Base-by-base conservation (phyloP, 257 asterid genomes). In the Fraxinus quadrangulata region DNA sequence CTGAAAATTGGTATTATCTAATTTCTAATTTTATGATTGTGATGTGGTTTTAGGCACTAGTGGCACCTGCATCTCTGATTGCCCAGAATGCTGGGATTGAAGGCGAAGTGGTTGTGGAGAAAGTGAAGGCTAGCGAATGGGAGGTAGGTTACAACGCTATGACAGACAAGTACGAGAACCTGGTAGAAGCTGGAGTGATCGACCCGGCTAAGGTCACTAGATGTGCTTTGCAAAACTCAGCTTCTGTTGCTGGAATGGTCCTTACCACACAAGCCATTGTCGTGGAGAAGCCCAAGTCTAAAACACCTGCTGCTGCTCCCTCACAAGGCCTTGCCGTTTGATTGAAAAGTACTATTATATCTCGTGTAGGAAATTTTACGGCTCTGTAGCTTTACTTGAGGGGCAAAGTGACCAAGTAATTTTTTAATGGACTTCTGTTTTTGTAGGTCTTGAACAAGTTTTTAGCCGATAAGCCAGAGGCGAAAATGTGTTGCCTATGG, bases 181-280 rank as follows among this genome's bases (percentile, higher is more conserved):
- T 95, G 80, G 94, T 95, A n/a, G 97, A 84, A 61, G 90, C 97
- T 3, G 99, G 99, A 5, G 88, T 95, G 6, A 95, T 95, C 1
- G 99, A 95, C 86, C 99, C 98, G 3, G 98, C 99, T 34, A 95
- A 91, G 91, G 98, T 95, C 77, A 88, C 97, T 2, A 83, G 99
- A 83, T 95, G 99, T 39, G 99, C 88, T 2, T 65, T 90, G 89
- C 96, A 90, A 78, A 95, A 95, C 54, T 86, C 98, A 1, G 97
- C 99, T 70, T 93, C 99, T 3, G 92, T 95, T 23, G 96, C 99
- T 2, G 99, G 98, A 65, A 95, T 95, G 99, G 99, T 93, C 47
- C 92, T 95, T 26, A 95, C 99, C 16, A 95, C 98, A 45, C 99
- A 95, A 65, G 99, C 99, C 83, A 95, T 95, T 4, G 99, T 93